Evolutionary conservation across 2,329 filamentous ascomycete species (phyloP), one percentile per base, ranked within the genome.

Genomic region (Calonectria pteridis): DNA sequence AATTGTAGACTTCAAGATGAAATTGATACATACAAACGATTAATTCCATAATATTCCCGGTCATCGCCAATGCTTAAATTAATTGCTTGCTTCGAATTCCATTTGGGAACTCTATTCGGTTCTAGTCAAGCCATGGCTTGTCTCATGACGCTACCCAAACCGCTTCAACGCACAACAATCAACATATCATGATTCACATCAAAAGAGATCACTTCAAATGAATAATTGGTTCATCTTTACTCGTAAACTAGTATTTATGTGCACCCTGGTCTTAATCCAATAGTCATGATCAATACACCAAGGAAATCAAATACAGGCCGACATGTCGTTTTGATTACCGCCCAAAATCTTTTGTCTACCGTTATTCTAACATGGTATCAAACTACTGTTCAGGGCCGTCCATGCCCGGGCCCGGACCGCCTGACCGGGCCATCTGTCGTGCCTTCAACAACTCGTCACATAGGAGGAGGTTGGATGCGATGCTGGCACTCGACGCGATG

Each of bases 391-490:
- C 88, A 51, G 88, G 88, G 20, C 89, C 91, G 78, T 93, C 91
- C 89, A 92, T 92, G 73, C 91, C 91, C 5, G 91, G 90, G 9
- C 91, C 91, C 3, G 91, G 91, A 28, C 90, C 91, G 49, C 86
- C 89, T 85, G 88, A 86, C 82, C 91, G 88, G 63, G 90, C 93
- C 97, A 99, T 99, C 88, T 99, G 96, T 84, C 97, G 91, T 75
- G 97, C 97, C 90, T 99, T 99, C 81, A 99, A 89, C 88, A 99
- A 90, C 89, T 99, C 97, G 82, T 99, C 97, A 82, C 97, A 99
- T 64, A 99, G 90, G 77, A 99, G 88, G 77, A 99, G 88, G 87
- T 99, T 99, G 13, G 95, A 96, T 7, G 97, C 96, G 82, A 99
- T 99, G 76, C 97, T 95, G 31, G 96, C 94, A 84, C 95, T 97